Percentiles rank a stretch among this genome's conserved stretches.
Evolutionary conservation across 2,329 filamentous ascomycete species (phyloP).

Genomic region (Nigrospora oryzae): DNA sequence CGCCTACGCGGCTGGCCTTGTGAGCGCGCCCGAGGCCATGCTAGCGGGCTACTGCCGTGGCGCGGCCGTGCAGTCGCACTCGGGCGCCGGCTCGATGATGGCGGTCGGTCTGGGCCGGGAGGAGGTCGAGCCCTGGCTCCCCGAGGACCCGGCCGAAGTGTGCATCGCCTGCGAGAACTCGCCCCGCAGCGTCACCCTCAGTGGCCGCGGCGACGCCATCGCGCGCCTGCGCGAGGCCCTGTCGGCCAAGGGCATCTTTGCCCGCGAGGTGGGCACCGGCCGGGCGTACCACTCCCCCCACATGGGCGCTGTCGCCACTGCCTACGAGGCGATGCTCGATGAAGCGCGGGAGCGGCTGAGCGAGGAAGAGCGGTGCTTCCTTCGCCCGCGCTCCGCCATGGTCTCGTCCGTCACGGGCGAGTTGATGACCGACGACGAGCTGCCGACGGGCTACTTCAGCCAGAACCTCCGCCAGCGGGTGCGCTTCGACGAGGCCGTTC

Average conservation of each 20-base stretch:
- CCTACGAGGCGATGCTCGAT: conserved; percentile 23
- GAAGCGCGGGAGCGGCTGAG: conserved; percentile 13
- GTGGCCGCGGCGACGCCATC: conserved; percentile 33
- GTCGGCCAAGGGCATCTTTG: conserved; percentile 35
- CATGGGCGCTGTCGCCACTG: conserved; percentile 4
- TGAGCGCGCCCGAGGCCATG: conserved; percentile 17
- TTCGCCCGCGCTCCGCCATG: background rate
- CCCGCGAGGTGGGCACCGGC: conserved; percentile 34
- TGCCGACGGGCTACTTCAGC: no score
- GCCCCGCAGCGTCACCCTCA: conserved; percentile 35
- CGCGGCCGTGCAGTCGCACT: conserved; percentile 24
- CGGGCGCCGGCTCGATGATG: conserved; percentile 7
- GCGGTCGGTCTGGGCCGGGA: conserved; percentile 6
- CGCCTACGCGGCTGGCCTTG: conserved; percentile 33
- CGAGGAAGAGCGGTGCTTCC: background rate
- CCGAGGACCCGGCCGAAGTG: no score
- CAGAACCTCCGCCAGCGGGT: no score
- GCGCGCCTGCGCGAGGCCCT: conserved; percentile 28
- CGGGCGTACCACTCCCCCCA: conserved; percentile 30
- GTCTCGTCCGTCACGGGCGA: no score
- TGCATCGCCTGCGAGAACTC: conserved; percentile 26
- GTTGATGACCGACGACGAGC: no score
- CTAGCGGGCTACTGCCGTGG: conserved; percentile 20
- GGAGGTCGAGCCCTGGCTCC: conserved; percentile 2
- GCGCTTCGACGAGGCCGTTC: no score